These are phyloP conservation scores for Verticillium tricorpus DNA, from an alignment of 2,329 filamentous ascomycete genomes.

Conservation along the genomic window DNA sequence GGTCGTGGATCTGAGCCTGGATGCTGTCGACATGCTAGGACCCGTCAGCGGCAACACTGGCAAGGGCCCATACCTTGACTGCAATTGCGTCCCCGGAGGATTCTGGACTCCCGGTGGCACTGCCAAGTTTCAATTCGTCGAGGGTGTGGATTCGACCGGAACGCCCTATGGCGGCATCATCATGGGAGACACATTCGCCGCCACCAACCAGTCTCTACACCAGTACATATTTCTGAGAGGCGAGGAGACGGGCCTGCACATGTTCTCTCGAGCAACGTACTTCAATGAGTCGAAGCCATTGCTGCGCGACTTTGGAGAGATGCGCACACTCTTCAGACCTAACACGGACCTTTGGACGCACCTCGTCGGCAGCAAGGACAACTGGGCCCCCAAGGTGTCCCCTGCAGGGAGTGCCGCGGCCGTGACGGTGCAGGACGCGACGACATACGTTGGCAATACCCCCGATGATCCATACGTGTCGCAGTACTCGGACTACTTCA, in stretches of 20 bases:
- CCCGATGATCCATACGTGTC: conserved; percentile 50
- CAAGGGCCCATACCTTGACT: conserved; percentile 56
- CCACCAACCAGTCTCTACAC: conserved; percentile 54
- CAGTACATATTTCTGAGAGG: conserved; percentile 63
- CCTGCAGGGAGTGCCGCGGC: conserved; percentile 37
- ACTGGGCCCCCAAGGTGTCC: conserved; percentile 40
- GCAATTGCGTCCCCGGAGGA: conserved; percentile 56
- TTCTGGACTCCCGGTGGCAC: conserved; percentile 54
- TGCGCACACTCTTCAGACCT: conserved; percentile 57
- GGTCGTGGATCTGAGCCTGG: conserved; percentile 27
- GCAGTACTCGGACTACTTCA: conserved; percentile 57
- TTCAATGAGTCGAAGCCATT: conserved; percentile 52
- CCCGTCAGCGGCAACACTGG: conserved; percentile 26
- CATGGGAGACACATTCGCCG: conserved; percentile 54
- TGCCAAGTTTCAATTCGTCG: conserved; percentile 39
- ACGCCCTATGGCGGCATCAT: conserved; percentile 53
- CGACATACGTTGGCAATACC: conserved; percentile 54
- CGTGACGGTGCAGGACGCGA: conserved; percentile 57
- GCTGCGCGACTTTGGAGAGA: conserved; percentile 54
- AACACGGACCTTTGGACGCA: conserved; percentile 59
- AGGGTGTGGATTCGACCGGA: conserved; percentile 41
- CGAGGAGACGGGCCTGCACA: conserved; percentile 58
- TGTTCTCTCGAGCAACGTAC: conserved; percentile 56
- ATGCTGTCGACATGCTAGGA: conserved; percentile 46
- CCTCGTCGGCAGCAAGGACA: conserved; percentile 50